Base-by-base conservation (phyloP, 305 asterid species). In the Ajuga reptans region DNA sequence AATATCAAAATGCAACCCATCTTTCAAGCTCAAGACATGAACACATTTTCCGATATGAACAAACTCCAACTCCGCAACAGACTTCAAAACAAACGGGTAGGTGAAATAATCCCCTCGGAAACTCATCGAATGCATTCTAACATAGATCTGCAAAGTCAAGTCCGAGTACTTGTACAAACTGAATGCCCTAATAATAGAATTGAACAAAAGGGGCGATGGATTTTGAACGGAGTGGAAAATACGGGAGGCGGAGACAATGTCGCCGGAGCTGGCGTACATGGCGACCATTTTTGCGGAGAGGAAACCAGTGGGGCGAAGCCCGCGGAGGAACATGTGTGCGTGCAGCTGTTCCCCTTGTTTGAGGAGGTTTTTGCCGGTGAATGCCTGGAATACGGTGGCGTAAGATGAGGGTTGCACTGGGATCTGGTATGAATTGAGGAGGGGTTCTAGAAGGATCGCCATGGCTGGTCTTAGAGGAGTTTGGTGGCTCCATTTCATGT, bases 211-310 rank as follows among this genome's bases (percentile, higher is more conserved):
- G 3, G 57, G 57, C 54, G 95, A 78, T 0, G 80, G 84, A 64
- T 64, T 9, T 43, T 45, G 53, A n/a, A 77, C 66, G 75, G 78
- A 62, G 63, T 71, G 6, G 78, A 86, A 90, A 21, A 86, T 52
- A 34, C 41, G 18, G 65, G 81, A 33, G 68, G 97, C 94, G 65
- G 93, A 77, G 67, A 52, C 16, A 6, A 90, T 77, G 73, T 88
- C 91, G 43, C 95, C 93, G 68, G 87, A 83, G 80, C 95, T 88
- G 34, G 90, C 95, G 83, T 88, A 90, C 91, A 90, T 88, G 15
- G 97, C 93, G 15, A 90, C 93, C 90, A 90, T 85, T 71, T 86
- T 90, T 33, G 97, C 85, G 37, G 93, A 77, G 68, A 86, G 66
- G 57, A 87, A 83, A 5, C 85, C 79, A 8, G 73, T 49, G 43